Conservation (phyloP, 345 rosid genomes). For the Cardamine occulta region DNA sequence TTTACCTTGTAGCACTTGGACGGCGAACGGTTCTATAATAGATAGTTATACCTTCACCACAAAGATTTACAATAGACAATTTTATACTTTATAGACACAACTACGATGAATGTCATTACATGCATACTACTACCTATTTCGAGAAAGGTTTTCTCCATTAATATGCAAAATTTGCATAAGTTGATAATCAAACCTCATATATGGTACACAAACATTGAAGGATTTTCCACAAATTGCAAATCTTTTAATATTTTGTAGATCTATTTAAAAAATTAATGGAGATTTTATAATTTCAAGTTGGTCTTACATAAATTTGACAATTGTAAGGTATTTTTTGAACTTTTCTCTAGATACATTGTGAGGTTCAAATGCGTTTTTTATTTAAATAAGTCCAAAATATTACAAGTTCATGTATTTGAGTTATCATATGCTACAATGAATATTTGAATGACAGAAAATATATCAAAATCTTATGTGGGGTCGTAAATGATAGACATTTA, state of each 20-base stretch:
- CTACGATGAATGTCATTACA: not conserved
- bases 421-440: constrained; percentile 28
- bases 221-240: not conserved
- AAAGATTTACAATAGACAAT: not conserved
- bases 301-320: not conserved
- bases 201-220: no score
- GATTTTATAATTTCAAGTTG: not conserved
- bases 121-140: not conserved
- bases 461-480: constrained; percentile 39
- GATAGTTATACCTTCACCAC: no score
- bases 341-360: not conserved
- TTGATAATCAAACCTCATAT: not conserved
- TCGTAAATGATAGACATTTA: constrained; percentile 30
- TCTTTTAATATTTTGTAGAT: not conserved
- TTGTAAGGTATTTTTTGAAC: not conserved
- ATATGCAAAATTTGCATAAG: not conserved
- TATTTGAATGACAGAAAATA: constrained; percentile 36
- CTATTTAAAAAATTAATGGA: not conserved
- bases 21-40: no score
- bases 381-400: not conserved
- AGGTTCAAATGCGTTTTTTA: constrained; percentile 3
- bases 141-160: not conserved
- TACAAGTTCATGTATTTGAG: constrained; percentile 28
- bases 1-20: no score
- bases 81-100: not conserved